phyloP scores from a whole-genome alignment of 2,329 filamentous ascomycete genomes.

The Myriosclerotinia scirpicola region DNA sequence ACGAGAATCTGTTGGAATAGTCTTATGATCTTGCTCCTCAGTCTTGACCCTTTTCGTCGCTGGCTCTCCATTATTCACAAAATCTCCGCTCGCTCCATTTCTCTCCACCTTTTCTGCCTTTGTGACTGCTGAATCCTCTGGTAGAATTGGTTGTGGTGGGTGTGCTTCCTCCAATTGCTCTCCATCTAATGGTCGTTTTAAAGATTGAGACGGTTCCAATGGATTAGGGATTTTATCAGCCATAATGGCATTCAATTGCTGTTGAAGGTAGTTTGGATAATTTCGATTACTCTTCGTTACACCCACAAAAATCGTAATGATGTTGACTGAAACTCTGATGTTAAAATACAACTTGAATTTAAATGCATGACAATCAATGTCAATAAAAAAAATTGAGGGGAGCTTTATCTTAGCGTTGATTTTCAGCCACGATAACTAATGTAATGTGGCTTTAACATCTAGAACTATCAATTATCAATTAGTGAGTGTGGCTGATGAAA shows the following conservation, averaged over 20 bases:
- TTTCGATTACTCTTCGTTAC: not conserved
- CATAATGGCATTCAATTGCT: conserved; percentile 28
- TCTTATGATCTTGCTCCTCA: conserved; percentile 40
- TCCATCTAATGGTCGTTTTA: conserved; percentile 35
- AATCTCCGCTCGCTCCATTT: conserved; percentile 29
- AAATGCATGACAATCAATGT: not conserved
- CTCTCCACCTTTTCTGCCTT: conserved; percentile 39
- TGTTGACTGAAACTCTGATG: not conserved
- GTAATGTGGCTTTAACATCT: conserved; percentile 7
- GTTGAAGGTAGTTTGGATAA: not conserved
- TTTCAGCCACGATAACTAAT: conserved; percentile 5
- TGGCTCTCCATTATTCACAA: conserved; percentile 30
- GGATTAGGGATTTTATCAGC: conserved; percentile 28
- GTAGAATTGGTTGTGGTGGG: conserved; percentile 32
- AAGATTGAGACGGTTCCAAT: conserved; percentile 33
- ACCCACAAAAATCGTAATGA: not conserved
- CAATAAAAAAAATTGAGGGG: conserved; percentile 21
- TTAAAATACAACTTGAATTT: not conserved
- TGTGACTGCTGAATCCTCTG: conserved; percentile 38
- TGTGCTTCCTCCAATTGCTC: conserved; percentile 30
- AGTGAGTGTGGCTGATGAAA: not conserved
- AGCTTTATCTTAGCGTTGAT: conserved; percentile 39
- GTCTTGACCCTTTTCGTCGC: conserved; percentile 33
- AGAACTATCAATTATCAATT: not conserved
- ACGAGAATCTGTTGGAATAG: conserved; percentile 33